phyloP scores from a whole-genome alignment of 768 basidiomycete genomes.

The Lentinula sp. region DNA sequence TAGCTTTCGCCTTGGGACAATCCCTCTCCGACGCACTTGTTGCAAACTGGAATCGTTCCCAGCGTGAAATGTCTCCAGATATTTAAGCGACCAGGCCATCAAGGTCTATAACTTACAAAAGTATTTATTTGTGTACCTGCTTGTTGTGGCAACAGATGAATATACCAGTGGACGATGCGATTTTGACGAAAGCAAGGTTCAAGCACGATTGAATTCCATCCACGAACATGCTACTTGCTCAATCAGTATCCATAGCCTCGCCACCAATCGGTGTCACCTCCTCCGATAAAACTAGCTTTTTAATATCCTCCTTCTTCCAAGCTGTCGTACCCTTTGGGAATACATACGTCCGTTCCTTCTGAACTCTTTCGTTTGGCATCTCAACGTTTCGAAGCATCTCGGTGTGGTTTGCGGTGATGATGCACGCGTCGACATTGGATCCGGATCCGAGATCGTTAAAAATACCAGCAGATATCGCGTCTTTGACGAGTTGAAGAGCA shows the following conservation, averaged over 20 bases:
- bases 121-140: too few relatives aligned
- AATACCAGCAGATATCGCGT: slow-evolving; percentile 91
- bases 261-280: slow-evolving; percentile 48
- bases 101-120: background rate
- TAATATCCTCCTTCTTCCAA: slow-evolving; percentile 76
- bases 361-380: slow-evolving; percentile 81
- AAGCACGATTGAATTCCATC: background rate
- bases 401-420: slow-evolving; percentile 81
- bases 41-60: background rate
- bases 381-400: slow-evolving; percentile 94
- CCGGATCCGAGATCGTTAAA: slow-evolving; percentile 99
- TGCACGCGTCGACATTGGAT: slow-evolving; percentile 96
- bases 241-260: slow-evolving; percentile 72
- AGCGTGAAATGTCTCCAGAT: background rate
- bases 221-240: background rate
- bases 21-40: slow-evolving; percentile 22
- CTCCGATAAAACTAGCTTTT: slow-evolving; percentile 68
- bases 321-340: slow-evolving; percentile 89
- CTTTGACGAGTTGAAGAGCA: slow-evolving; percentile 77
- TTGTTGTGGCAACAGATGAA: background rate
- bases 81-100: background rate
- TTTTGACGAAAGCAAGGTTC: background rate
- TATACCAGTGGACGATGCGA: background rate
- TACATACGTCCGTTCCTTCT: slow-evolving; percentile 65
- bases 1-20: slow-evolving; percentile 57